phyloP scores from a whole-genome alignment of 2,329 filamentous ascomycete species.

The Aspergillus aculeatinus region DNA sequence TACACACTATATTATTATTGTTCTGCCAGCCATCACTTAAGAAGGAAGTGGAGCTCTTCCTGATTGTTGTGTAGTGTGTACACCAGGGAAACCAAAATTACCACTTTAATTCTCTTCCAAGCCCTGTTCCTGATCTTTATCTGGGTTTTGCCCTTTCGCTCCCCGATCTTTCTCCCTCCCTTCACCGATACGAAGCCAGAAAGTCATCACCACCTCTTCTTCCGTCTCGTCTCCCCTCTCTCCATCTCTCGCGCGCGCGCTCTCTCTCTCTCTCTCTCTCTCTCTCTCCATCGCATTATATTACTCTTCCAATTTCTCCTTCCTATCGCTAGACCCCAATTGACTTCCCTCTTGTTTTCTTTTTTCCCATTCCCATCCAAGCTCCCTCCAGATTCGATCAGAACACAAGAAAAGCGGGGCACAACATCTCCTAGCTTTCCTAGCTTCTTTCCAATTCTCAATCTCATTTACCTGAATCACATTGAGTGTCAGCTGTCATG shows the following conservation, averaged over 20 bases:
- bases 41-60: not conserved
- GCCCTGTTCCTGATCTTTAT: not conserved
- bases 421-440: not conserved
- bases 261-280: not conserved
- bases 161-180: not conserved
- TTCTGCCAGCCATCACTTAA: not conserved
- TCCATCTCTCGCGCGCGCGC: not conserved
- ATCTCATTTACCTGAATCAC: not conserved
- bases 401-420: conserved; percentile 2
- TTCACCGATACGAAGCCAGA: not conserved
- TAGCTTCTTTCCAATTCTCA: not conserved
- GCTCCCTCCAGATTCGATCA: not conserved
- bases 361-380: not conserved
- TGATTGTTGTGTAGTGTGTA: not conserved
- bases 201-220: not conserved
- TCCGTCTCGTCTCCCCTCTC: not conserved
- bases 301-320: not conserved
- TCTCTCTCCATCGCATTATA: not conserved
- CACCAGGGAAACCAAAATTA: conserved; percentile 4
- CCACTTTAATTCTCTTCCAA: not conserved
- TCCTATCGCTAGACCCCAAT: not conserved
- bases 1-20: not conserved
- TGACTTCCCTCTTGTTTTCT: not conserved
- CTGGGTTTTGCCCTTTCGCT: not conserved
- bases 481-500: not conserved